Percentiles rank a stretch among this genome's conserved stretches.
Evolutionary conservation across 1,284 basidiomycete species (phyloP).

Genomic region (Irpex sp.): DNA sequence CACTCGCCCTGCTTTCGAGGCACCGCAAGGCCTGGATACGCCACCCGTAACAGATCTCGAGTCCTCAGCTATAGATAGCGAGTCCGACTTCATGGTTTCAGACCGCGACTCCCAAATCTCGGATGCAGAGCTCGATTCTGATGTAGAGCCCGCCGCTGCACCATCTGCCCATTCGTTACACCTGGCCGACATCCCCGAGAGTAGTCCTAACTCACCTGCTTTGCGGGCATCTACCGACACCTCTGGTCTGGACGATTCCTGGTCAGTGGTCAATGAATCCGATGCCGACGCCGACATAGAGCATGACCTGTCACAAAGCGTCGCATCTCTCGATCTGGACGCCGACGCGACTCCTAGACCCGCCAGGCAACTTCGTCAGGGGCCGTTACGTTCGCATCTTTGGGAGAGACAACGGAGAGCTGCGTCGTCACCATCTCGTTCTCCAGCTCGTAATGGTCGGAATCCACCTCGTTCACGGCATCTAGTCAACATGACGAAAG

Average conservation of each 20-base stretch:
- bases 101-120: slow-evolving; percentile 40
- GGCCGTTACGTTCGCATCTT: slow-evolving; percentile 25
- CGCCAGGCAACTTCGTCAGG: slow-evolving; percentile 24
- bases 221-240: neutral
- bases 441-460: slow-evolving; percentile 28
- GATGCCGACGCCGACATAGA: slow-evolving; percentile 28
- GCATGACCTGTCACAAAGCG: slow-evolving; percentile 13
- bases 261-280: slow-evolving; percentile 25
- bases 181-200: slow-evolving; percentile 11
- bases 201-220: slow-evolving; percentile 16
- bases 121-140: slow-evolving; percentile 42
- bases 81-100: slow-evolving; percentile 46
- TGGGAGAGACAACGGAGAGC: slow-evolving; percentile 27
- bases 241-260: slow-evolving; percentile 18
- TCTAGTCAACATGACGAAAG: slow-evolving; percentile 9
- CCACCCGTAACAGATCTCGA: slow-evolving; percentile 65
- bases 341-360: slow-evolving; percentile 24
- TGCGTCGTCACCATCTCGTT: slow-evolving; percentile 38
- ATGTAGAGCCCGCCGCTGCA: slow-evolving; percentile 2
- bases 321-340: slow-evolving; percentile 1
- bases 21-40: slow-evolving; percentile 49
- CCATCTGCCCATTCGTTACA: neutral
- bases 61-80: slow-evolving; percentile 36
- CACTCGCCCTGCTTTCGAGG: slow-evolving; percentile 44
- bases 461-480: slow-evolving; percentile 20